phyloP scores from a whole-genome alignment of 768 basidiomycete species.

The Rhizopogon salebrosus region DNA sequence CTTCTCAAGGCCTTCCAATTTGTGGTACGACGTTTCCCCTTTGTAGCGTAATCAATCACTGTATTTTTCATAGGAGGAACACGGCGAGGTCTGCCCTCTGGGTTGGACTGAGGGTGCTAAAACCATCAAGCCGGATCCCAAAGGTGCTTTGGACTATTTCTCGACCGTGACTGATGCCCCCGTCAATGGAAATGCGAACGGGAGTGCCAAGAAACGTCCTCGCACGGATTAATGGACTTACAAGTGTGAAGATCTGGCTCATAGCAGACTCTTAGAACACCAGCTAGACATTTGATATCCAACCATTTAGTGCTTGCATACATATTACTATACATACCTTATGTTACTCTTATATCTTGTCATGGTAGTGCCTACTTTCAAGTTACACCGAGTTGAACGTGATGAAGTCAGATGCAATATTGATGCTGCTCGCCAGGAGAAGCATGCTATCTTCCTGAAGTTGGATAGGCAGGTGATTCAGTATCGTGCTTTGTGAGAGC shows the following conservation, averaged over 20 bases:
- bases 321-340: background rate
- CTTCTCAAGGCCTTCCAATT: slow-evolving; percentile 94
- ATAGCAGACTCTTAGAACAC: background rate
- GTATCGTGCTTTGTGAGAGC: too few species aligned
- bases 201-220: slow-evolving; percentile 50
- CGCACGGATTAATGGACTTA: slow-evolving; percentile 41
- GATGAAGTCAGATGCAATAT: background rate
- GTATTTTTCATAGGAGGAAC: slow-evolving; percentile 52
- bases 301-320: background rate
- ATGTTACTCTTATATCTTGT: background rate
- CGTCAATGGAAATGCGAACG: slow-evolving; percentile 32
- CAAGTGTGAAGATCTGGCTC: background rate
- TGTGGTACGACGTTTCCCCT: slow-evolving; percentile 41
- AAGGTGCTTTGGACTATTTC: slow-evolving; percentile 74
- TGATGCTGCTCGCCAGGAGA: background rate
- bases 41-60: background rate
- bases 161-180: slow-evolving; percentile 21
- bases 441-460: too few species aligned
- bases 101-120: slow-evolving; percentile 81
- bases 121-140: slow-evolving; percentile 80
- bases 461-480: too few species aligned
- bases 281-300: background rate
- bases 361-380: background rate
- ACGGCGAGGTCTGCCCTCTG: slow-evolving; percentile 91
- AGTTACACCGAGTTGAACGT: background rate